Evolutionary conservation across 1,139 yeast species (phyloP).

Genomic region (Geotrichum fermentans): DNA sequence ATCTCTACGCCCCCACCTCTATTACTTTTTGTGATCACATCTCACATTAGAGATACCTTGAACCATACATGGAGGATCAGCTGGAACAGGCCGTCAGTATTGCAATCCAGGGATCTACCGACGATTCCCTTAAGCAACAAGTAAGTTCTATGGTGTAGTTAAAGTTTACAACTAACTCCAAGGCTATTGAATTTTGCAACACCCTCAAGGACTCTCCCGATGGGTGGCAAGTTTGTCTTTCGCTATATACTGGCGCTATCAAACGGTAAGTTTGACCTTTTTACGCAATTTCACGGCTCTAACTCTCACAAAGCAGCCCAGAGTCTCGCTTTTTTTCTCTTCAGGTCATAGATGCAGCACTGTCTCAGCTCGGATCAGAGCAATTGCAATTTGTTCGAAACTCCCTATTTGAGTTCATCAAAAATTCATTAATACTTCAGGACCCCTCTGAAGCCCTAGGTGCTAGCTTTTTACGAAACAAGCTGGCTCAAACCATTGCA

Average conservation of each 20-base stretch:
- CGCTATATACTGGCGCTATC: conserved; percentile 47
- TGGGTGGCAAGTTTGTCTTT: conserved; percentile 75
- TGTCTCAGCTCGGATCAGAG: conserved; percentile 47
- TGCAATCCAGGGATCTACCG: conserved; percentile 77
- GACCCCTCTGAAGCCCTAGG: neutral
- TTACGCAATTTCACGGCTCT: conserved; percentile 12
- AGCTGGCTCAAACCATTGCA: conserved; percentile 69
- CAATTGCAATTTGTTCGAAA: conserved; percentile 47
- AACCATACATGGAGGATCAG: conserved; percentile 62
- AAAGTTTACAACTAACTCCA: conserved; percentile 6
- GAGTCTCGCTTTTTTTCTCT: conserved; percentile 63
- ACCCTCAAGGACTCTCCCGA: conserved; percentile 69
- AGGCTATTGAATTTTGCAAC: conserved; percentile 73
- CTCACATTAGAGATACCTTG: neutral
- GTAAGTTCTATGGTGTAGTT: conserved; percentile 28
- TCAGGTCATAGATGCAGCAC: conserved; percentile 70
- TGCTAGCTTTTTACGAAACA: conserved; percentile 59
- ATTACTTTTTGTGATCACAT: neutral
- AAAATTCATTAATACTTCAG: neutral
- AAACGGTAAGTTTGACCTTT: conserved; percentile 24
- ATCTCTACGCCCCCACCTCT: too few species aligned
- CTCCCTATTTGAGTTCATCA: conserved; percentile 23
- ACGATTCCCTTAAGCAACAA: conserved; percentile 63
- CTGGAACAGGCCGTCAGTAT: conserved; percentile 90
- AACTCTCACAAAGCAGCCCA: conserved; percentile 28